phyloP scores from a whole-genome alignment of 140 eudicot species.

The Oenanthe javanica region DNA sequence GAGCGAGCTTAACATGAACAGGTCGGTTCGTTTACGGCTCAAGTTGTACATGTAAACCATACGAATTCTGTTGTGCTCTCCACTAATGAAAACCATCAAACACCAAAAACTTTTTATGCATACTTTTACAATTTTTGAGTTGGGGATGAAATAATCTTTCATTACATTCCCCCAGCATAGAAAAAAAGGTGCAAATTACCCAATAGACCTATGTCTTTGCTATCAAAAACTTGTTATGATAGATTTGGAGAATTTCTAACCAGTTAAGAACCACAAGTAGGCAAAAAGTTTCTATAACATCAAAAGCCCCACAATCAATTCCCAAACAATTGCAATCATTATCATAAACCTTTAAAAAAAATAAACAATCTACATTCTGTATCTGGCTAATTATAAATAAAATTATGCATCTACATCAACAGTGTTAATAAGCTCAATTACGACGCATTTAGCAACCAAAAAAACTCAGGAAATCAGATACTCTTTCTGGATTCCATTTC shows the following conservation, averaged over 20 bases:
- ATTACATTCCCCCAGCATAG: not conserved
- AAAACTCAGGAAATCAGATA: not conserved
- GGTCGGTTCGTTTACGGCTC: no score
- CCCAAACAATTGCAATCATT: not conserved
- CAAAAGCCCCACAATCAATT: not conserved
- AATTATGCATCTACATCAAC: not conserved
- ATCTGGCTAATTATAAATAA: not conserved
- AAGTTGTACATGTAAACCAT: not conserved
- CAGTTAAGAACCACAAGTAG: not conserved
- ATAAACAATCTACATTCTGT: not conserved
- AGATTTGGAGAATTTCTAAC: not conserved
- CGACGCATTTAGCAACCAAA: no score
- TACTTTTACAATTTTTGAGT: not conserved
- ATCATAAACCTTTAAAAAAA: not conserved
- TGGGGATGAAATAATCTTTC: not conserved
- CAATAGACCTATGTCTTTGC: not conserved
- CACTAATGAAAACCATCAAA: not conserved
- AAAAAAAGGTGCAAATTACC: not conserved
- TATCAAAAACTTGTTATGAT: not conserved
- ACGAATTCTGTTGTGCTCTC: not conserved
- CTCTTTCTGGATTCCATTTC: not conserved
- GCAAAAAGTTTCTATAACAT: not conserved
- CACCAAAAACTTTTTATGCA: not conserved
- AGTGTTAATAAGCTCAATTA: not conserved
- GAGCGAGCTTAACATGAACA: no score